Conservation (phyloP, 148 eudicot genomes). For the Cornus controversa region DNA sequence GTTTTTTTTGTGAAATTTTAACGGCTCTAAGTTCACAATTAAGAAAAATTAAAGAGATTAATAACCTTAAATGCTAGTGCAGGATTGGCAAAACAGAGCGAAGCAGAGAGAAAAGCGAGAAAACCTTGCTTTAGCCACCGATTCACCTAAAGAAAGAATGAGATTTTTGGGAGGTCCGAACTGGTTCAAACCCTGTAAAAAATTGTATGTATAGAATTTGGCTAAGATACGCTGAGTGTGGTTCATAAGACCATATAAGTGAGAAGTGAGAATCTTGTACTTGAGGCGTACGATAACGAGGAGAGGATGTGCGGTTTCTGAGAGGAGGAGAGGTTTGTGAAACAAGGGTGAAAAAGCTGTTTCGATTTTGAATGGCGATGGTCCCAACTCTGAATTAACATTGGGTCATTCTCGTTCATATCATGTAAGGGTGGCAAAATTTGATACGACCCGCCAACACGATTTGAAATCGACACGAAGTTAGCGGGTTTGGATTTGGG, state of each 20-base stretch:
- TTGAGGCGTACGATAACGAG: slow-evolving; percentile 2
- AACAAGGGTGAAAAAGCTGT: neutral
- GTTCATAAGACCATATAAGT: neutral
- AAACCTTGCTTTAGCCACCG: slow-evolving; percentile 50
- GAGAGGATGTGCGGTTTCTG: neutral
- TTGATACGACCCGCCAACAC: too few species aligned
- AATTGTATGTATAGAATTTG: neutral
- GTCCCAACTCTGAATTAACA: too few species aligned
- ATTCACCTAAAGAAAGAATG: slow-evolving; percentile 29
- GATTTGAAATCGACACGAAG: too few species aligned
- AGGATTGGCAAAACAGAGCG: slow-evolving; percentile 71
- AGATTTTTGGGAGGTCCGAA: slow-evolving; percentile 4
- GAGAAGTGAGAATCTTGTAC: neutral
- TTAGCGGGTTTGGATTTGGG: too few species aligned
- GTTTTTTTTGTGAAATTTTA: too few species aligned
- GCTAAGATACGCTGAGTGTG: neutral
- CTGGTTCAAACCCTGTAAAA: slow-evolving; percentile 7
- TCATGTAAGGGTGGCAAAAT: too few species aligned
- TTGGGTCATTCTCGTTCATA: too few species aligned
- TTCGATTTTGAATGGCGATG: too few species aligned
- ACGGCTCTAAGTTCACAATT: too few species aligned
- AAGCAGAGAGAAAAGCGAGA: slow-evolving; percentile 64
- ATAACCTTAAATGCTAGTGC: slow-evolving; percentile 85
- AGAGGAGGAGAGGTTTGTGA: slow-evolving; percentile 10
- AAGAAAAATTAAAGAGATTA: neutral